These are phyloP conservation scores for Phialophora chinensis DNA, from an alignment of 2,329 filamentous ascomycete species.

Conservation along the genomic window DNA sequence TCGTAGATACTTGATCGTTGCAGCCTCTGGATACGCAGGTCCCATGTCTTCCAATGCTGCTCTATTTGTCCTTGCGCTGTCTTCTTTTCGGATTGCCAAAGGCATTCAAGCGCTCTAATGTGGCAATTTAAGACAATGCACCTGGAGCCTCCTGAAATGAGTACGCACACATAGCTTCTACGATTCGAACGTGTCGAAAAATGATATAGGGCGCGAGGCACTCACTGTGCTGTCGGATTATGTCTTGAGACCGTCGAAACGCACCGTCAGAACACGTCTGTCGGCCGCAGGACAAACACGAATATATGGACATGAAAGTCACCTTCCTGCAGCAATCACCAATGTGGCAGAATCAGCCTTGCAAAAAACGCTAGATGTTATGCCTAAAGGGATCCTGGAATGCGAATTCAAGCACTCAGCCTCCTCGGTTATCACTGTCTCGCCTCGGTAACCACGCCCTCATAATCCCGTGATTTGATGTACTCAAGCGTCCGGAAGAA, in stretches of 20 bases:
- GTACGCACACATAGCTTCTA: no score
- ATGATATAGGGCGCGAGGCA: neutral
- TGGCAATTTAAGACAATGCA: no score
- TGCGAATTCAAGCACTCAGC: neutral
- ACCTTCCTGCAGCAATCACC: neutral
- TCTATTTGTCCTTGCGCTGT: no score
- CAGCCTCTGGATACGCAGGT: no score
- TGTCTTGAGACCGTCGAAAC: neutral
- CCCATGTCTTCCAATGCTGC: no score
- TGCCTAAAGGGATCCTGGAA: neutral
- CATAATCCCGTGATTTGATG: conserved; percentile 88
- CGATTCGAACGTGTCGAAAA: no score
- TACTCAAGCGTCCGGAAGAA: conserved; percentile 95
- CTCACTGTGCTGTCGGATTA: neutral
- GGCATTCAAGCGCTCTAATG: no score
- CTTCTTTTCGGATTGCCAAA: no score
- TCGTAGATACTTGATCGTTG: neutral
- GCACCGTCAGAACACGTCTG: neutral
- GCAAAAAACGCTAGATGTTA: neutral
- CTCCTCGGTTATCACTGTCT: conserved; percentile 44
- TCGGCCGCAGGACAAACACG: neutral
- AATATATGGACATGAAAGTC: neutral
- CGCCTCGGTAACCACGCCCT: conserved; percentile 79
- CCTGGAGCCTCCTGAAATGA: no score
- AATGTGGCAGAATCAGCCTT: neutral